phyloP scores from a whole-genome alignment of 306 rosid species.

The Sophora flavescens region DNA sequence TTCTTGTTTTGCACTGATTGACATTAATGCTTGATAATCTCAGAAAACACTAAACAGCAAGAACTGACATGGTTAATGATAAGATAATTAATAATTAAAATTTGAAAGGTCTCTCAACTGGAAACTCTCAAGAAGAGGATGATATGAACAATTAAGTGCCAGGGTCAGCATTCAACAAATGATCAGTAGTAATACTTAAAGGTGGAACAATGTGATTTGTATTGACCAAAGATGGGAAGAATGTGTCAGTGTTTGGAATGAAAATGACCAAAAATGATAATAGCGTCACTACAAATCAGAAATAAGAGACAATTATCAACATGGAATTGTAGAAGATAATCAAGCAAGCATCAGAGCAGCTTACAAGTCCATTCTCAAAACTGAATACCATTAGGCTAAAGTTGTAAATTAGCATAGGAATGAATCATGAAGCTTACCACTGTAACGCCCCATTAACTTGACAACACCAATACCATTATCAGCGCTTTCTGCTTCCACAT shows the following conservation, averaged over 20 bases:
- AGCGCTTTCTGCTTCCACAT: conserved; percentile 73
- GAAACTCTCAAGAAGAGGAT: too few relatives aligned
- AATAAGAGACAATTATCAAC: background rate
- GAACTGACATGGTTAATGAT: background rate
- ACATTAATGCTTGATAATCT: background rate
- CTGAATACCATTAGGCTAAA: conserved; percentile 30
- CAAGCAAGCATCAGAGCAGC: conserved; percentile 15
- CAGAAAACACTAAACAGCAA: background rate
- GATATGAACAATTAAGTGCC: too few relatives aligned
- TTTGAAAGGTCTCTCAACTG: too few relatives aligned
- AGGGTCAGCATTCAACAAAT: too few relatives aligned
- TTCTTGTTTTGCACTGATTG: background rate
- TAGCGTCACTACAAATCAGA: background rate
- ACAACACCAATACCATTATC: conserved; percentile 79
- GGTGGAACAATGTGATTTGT: too few relatives aligned
- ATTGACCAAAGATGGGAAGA: too few relatives aligned
- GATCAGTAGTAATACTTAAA: too few relatives aligned
- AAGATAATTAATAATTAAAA: too few relatives aligned
- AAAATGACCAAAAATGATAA: conserved; percentile 3
- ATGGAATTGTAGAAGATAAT: background rate
- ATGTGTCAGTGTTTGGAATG: background rate
- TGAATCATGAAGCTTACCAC: conserved; percentile 60
- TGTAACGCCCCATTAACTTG: conserved; percentile 77
- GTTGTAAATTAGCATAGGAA: conserved; percentile 13
- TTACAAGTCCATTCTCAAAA: background rate